These are phyloP conservation scores for Lipomyces spencermartinsiae DNA, from an alignment of 805 yeast species.

Conservation along the genomic window DNA sequence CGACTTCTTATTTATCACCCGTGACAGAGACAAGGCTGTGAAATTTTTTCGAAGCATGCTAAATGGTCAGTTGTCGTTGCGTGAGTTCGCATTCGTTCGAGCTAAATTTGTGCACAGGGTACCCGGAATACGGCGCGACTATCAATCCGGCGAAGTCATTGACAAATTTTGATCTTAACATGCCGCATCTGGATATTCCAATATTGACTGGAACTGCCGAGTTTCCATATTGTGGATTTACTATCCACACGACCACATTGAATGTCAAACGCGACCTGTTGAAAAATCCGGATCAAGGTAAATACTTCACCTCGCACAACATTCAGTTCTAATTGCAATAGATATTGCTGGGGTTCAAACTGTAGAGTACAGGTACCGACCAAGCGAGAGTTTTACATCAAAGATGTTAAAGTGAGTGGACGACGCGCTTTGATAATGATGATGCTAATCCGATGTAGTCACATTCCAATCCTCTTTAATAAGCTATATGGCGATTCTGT, in stretches of 20 bases:
- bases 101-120: slow-evolving; percentile 42
- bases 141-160: slow-evolving; percentile 53
- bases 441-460: slow-evolving; percentile 11
- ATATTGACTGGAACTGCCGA: slow-evolving; percentile 12
- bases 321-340: slow-evolving; percentile 1
- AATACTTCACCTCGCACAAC: not conserved
- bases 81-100: not conserved
- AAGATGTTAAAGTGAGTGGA: slow-evolving; percentile 20
- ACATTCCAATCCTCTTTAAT: slow-evolving; percentile 13
- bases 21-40: slow-evolving; percentile 47
- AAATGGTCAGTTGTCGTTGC: slow-evolving; percentile 16
- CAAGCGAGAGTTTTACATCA: slow-evolving; percentile 5
- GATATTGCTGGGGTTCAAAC: slow-evolving; percentile 17
- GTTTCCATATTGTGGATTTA: slow-evolving; percentile 35
- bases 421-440: not conserved
- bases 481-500: slow-evolving; percentile 19
- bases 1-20: slow-evolving; percentile 78
- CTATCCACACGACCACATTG: slow-evolving; percentile 23
- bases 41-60: slow-evolving; percentile 44
- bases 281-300: slow-evolving; percentile 12
- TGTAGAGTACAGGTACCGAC: slow-evolving; percentile 19
- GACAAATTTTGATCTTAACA: slow-evolving; percentile 39
- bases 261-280: slow-evolving; percentile 29
- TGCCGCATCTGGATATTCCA: slow-evolving; percentile 13
- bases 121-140: slow-evolving; percentile 52